Conservation (phyloP, 1,284 basidiomycete species). For the Porodaedalea pini region DNA sequence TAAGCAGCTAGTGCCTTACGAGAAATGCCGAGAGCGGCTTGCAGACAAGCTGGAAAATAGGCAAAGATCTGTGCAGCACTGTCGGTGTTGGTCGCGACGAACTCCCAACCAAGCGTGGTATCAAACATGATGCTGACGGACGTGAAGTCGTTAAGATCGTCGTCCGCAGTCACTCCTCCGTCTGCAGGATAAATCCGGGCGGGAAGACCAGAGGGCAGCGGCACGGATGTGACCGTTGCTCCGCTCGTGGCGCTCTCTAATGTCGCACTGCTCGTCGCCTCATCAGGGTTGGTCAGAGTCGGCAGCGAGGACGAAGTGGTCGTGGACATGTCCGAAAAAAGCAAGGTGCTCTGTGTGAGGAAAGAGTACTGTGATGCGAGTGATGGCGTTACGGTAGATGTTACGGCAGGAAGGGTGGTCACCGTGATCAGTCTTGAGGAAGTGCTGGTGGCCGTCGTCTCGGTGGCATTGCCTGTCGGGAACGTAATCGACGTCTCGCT, state of each 20-base stretch:
- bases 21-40: conserved; percentile 43
- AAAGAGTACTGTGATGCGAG: conserved; percentile 31
- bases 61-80: conserved; percentile 60
- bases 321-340: conserved; percentile 33
- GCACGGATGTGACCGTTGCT: conserved; percentile 29
- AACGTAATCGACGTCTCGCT: conserved; percentile 14
- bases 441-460: conserved; percentile 9
- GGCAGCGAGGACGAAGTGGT: conserved; percentile 25
- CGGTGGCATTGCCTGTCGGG: conserved; percentile 16
- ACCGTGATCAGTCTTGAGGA: conserved; percentile 10
- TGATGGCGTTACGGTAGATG: conserved; percentile 10
- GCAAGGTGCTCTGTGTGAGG: conserved; percentile 42
- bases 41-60: conserved; percentile 50
- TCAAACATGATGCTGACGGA: conserved; percentile 60
- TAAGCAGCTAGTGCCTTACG: conserved; percentile 37
- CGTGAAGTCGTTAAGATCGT: conserved; percentile 37
- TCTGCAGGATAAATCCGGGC: conserved; percentile 51
- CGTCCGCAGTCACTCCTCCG: conserved; percentile 25
- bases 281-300: conserved; percentile 56
- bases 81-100: conserved; percentile 47
- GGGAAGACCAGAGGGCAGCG: conserved; percentile 59
- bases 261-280: conserved; percentile 41
- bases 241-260: conserved; percentile 26
- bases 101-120: conserved; percentile 54
- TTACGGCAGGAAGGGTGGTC: neutral